Evolutionary conservation across 441 rosid species (phyloP), one percentile per base, ranked within the genome.

Genomic region (Capsella rubella): DNA sequence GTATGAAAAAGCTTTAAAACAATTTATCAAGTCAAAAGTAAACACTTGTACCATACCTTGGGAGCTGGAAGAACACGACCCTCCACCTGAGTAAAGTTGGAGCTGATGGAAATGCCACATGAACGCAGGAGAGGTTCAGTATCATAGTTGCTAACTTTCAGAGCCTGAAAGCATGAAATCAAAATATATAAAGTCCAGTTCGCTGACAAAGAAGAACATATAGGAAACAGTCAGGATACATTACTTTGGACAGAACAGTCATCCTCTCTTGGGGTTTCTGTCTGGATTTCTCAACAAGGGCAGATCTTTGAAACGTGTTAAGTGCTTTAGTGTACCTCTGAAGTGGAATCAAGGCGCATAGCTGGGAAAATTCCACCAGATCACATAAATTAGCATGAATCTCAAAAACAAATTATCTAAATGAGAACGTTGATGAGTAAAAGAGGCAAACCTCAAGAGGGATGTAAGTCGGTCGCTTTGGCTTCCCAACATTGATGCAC

Each of bases 181-280:
- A 56, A 25, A 47, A 27, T 63, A 61, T 47, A 32, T 34, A 32
- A 45, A 42, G 15, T 54, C 37, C 8, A 55, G 18, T 49, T 57
- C 51, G 15, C 61, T 18, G 61, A 49, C 25, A n/a, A 62, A 40
- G 50, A 13, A 32, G 35, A 73, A 39, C 32, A 46, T 7, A 3
- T 11, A 34, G 2, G 37, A 56, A 58, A 64, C 21, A 47, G 71
- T 53, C 10, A 4, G 8, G 70, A 67, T 54, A 72, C 65, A 78
- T 25, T 78, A 92, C 97, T 51, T 83, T 81, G 14, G 88, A 73
- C 67, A 92, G 80, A 46, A 81, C 86, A 60, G 32, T 50, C 96
- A 90, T 92, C 84, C 96, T 85, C 64, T 92, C 96, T 69, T 87
- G 96, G 0, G 96, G 97, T 79, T 92, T 92, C 76, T 87, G 90